phyloP scores from a whole-genome alignment of 148 eudicot species.

The Nepenthes mirabilis region DNA sequence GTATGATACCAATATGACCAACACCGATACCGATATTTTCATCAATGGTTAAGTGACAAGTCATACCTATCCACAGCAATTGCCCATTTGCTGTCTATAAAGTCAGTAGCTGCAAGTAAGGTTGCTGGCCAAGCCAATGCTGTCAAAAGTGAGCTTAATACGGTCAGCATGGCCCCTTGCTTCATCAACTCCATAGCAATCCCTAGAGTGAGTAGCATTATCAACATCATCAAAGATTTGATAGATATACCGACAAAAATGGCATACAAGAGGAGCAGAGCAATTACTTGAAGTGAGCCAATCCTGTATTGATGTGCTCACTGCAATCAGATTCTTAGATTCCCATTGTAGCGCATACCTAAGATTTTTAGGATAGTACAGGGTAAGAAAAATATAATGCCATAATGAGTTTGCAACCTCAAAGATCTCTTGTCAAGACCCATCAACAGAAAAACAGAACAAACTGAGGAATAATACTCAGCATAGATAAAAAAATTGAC shows the following conservation, averaged over 20 bases:
- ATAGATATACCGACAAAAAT: neutral
- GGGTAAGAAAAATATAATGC: neutral
- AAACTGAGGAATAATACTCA: too few species aligned
- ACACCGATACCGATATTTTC: too few species aligned
- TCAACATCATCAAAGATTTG: conserved; percentile 4
- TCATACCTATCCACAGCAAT: conserved; percentile 86
- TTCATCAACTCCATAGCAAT: conserved; percentile 76
- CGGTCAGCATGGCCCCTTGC: conserved; percentile 98
- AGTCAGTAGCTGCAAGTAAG: conserved; percentile 61
- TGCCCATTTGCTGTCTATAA: conserved; percentile 98
- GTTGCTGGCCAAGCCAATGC: conserved; percentile 99
- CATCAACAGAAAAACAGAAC: too few species aligned
- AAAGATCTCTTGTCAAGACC: too few species aligned
- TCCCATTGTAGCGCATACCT: conserved; percentile 98
- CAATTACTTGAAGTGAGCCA: conserved; percentile 87
- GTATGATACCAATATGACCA: too few species aligned
- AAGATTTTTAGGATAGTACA: conserved; percentile 11
- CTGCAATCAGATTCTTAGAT: conserved; percentile 83
- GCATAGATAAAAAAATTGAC: too few species aligned
- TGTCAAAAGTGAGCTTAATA: conserved; percentile 55
- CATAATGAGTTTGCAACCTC: too few species aligned
- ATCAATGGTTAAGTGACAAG: neutral
- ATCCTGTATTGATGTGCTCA: conserved; percentile 97
- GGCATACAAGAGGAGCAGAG: conserved; percentile 5
- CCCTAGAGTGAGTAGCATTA: conserved; percentile 30